Conservation (phyloP, 805 yeast species). For the Ogataea pilisensis region DNA sequence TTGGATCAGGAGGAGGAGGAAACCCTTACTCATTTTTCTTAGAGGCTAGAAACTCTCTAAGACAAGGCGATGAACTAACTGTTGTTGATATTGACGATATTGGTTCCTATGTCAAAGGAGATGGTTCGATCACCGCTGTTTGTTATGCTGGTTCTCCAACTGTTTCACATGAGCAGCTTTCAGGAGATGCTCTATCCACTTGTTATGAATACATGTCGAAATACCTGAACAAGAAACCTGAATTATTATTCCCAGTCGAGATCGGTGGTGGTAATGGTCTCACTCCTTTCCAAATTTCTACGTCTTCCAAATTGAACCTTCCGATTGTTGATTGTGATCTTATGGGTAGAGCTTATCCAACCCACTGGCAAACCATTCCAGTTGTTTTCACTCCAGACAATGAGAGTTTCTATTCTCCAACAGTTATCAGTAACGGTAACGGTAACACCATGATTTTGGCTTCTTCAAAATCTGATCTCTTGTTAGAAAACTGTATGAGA, state of each 20-base stretch:
- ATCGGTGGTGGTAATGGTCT: slow-evolving; percentile 45
- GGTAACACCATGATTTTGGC: slow-evolving; percentile 36
- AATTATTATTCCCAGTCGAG: slow-evolving; percentile 36
- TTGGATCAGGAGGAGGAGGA: slow-evolving; percentile 53
- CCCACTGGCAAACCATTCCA: slow-evolving; percentile 38
- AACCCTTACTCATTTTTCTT: slow-evolving; percentile 39
- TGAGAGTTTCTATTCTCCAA: slow-evolving; percentile 17
- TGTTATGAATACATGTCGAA: slow-evolving; percentile 29
- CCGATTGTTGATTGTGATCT: slow-evolving; percentile 38
- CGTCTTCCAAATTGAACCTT: slow-evolving; percentile 13
- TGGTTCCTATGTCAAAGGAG: slow-evolving; percentile 20
- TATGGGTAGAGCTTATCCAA: slow-evolving; percentile 49
- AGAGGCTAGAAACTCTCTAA: slow-evolving; percentile 31
- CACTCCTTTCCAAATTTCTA: slow-evolving; percentile 24
- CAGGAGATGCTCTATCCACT: slow-evolving; percentile 34
- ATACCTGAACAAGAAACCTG: slow-evolving; percentile 27
- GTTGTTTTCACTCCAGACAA: slow-evolving; percentile 20
- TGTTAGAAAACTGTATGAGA: slow-evolving; percentile 36
- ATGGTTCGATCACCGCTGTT: slow-evolving; percentile 31
- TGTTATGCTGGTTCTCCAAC: slow-evolving; percentile 46
- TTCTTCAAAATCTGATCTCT: slow-evolving; percentile 28
- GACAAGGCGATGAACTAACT: slow-evolving; percentile 32
- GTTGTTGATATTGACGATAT: slow-evolving; percentile 35
- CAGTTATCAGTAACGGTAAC: slow-evolving; percentile 35
- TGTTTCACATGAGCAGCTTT: slow-evolving; percentile 40